A percentile compares a stretch with the other conserved stretches of the same genome.
Conservation (phyloP, 129 eudicot species). For the Artemisia annua region DNA sequence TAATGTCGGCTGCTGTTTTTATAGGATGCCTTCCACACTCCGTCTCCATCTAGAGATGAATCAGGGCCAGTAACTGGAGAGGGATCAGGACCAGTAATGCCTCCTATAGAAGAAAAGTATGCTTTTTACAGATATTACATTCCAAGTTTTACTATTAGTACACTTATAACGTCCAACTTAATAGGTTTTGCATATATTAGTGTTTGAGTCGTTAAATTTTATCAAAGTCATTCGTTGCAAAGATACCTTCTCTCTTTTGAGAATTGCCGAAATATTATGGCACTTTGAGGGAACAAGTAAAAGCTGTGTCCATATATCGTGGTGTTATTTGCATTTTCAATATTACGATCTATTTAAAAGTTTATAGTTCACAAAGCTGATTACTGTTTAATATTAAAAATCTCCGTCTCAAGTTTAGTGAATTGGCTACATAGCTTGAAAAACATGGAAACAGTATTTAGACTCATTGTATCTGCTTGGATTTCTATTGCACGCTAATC, state of each 20-base stretch:
- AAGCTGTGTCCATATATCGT: not conserved
- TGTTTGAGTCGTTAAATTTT: not conserved
- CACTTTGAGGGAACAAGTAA: not conserved
- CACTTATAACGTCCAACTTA: not conserved
- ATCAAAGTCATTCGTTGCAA: not conserved
- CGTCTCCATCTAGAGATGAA: constrained; percentile 25
- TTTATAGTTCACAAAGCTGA: not conserved
- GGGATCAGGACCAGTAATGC: constrained; percentile 20
- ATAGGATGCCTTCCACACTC: constrained; percentile 40
- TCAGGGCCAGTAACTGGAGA: constrained; percentile 26
- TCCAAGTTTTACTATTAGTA: not conserved
- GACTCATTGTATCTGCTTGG: too few relatives aligned
- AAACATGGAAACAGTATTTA: too few relatives aligned
- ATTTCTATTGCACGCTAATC: too few relatives aligned
- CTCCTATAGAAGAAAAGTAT: constrained; percentile 61
- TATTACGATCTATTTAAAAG: not conserved
- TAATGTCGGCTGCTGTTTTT: constrained; percentile 11
- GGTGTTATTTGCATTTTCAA: not conserved
- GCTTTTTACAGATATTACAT: constrained; percentile 7
- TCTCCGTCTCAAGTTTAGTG: too few relatives aligned
- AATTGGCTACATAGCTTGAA: too few relatives aligned
- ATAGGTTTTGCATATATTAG: not conserved
- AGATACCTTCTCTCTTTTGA: not conserved
- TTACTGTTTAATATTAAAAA: too few relatives aligned
- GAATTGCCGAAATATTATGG: not conserved